Base-by-base conservation (phyloP, 768 basidiomycete species). In the Ramaria sp. region DNA sequence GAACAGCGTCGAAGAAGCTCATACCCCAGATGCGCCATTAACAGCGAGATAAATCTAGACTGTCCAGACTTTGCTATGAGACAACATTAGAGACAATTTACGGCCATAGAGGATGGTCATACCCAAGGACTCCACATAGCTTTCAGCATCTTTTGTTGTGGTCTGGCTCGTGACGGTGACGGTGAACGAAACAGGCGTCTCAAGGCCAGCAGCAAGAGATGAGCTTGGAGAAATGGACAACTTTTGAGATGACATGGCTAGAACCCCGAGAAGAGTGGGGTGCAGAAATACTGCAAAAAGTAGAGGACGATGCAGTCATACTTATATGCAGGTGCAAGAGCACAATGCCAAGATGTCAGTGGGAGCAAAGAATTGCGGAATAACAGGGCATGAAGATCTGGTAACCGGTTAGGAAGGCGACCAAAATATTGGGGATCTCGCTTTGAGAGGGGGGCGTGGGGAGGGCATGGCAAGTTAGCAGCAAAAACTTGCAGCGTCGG, bases 21-120 rank as follows among this genome's bases (percentile, higher is more conserved):
- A 59, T 69, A 87, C 87, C 87, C 87, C 60, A 86, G 74, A 67
- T 88, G 87, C 22, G 83, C 78, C 46, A 79, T 67, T 51, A 86
- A 71, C 54, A 86, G 76, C 30, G 74, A 75, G 74, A 70, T 60
- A 76, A 73, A 59, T 22, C 46, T 38, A 20, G 51, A 51, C 48
- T 50, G 43, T 30, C 17, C 24, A 22, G 38, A 4, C 33, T 30
- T 31, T 27, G 31, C 41, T 37, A 37, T 10, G 34, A 37, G 34
- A 48, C n/a, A 47, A 34, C 5, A 22, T 45, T 42, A 53, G 51
- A 42, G 12, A 31, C 30, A 13, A 46, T n/a, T 30, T 22, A 42
- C 19, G 52, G 51, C 24, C n/a, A 20, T 20, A 19, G 24, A 39
- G 12, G 1, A 17, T 49, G 48, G 22, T 20, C 24, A 27, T 49